Evolutionary conservation across 202 grass and related monocot genomes (phyloP), one percentile per base, ranked within the genome.

Genomic region (Saccharum hybrid): DNA sequence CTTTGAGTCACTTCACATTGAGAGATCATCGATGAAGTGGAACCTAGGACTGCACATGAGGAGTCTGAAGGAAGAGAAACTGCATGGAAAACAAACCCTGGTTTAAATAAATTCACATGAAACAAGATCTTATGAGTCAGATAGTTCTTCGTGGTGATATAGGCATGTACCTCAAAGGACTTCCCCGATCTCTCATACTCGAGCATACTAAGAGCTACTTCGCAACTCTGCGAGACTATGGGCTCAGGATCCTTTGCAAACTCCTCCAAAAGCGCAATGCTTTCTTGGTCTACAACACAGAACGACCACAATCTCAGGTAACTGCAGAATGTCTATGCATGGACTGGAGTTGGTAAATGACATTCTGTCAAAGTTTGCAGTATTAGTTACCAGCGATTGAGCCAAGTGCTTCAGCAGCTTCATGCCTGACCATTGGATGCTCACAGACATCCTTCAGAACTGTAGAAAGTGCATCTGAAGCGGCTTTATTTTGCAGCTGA

Each of bases 391-490:
- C 96, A 69, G 96, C 96, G 41, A 98, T 96, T 38, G 96, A 98
- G 54, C 96, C 96, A 72, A 98, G 96, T 42, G 93, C 96, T 85
- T 98, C 96, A 6, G 96, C 96, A 48, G 93, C 96, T 88, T 98
- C 96, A 79, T 95, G 91, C 18, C 96, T 92, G 72, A 98, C 96
- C 96, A 98, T 98, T 34, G 96, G 91, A 75, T 98, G 96, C 81
- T 95, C 96, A 74, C 85, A 76, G 15, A 83, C 83, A 66, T 98
- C 88, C 83, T 88, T 82, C 21, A 98, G 87, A 9, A 98, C 81
- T 28, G 70, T 79, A 30, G 88, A 88, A 72, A 98, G 96, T 66
- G 89, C 89, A 83, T 86, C 81, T 67, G 96, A 95, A 87, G 96
- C 91, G 48, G 66, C 78, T 78, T 93, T 95, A n/a, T 98, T 93